Base-by-base conservation (phyloP, 2,329 filamentous ascomycete species). In the Fusarium vanettenii region DNA sequence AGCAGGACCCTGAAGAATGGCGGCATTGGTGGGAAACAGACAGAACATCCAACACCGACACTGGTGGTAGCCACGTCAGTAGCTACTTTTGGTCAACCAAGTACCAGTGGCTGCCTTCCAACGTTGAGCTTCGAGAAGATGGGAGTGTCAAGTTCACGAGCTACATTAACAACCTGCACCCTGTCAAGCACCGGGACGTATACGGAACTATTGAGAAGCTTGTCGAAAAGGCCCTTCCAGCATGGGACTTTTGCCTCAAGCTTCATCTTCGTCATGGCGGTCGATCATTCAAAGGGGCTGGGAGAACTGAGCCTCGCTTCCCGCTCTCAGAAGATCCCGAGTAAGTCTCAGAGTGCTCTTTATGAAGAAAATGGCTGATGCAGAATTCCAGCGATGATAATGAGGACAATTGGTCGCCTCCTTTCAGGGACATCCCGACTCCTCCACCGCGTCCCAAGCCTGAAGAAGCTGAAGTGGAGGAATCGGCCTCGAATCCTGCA, bases 1-100 rank as follows among this genome's bases (percentile, higher is more conserved):
- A 16, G 27, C 45, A 29, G 25, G 4, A 16, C 11, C 25, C 16
- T 29, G 25, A 45, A 22, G 16, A 50, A 4, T 45, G 41, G 41
- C 13, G 41, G 6, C 11, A 43, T 43, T 50, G 45, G 45, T 25
- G 22, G 43, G 20, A 25, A 27, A 25, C 22, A 10, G 22, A 48
- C 14, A 25, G 43, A 48, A 10, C 10, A 20, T 6, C 4, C 14
- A 11, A 13, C 16, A 25, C 7, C 13, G 2, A 31, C 29, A 87
- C 92, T 3, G 45, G 43, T 1, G 85, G 88, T 1, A 85, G 92
- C 73, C 80, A 91, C 1, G 83, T 92, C 7, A 86, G 92, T 71
- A 88, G 89, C 4, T 90, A 88, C 0, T 82, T 64, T 37, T 83
- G 78, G 78, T 83, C 84, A 35, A 75, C 78, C 0, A 64, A 78